These are phyloP conservation scores for Boletus fagicola DNA, from an alignment of 768 basidiomycete species.

Conservation along the genomic window DNA sequence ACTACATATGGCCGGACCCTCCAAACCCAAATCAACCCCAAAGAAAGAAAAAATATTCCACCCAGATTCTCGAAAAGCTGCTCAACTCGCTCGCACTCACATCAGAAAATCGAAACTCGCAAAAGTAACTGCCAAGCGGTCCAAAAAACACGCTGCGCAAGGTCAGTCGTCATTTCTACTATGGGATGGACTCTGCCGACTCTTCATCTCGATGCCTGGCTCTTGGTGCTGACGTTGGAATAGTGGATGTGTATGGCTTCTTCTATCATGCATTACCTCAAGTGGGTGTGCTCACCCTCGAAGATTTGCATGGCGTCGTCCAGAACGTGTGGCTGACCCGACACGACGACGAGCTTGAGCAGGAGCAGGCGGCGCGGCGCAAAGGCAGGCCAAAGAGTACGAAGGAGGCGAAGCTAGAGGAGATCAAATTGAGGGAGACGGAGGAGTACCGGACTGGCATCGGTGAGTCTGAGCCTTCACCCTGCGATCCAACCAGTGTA, in stretches of 20 bases:
- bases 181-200: background rate
- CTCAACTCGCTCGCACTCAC: slow-evolving; percentile 64
- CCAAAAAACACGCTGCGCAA: slow-evolving; percentile 52
- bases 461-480: slow-evolving; percentile 46
- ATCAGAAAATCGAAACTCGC: slow-evolving; percentile 68
- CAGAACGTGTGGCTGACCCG: slow-evolving; percentile 72
- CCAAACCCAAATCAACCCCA: slow-evolving; percentile 21
- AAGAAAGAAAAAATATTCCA: slow-evolving; percentile 83
- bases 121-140: slow-evolving; percentile 52
- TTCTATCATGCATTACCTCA: slow-evolving; percentile 72
- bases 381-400: slow-evolving; percentile 75
- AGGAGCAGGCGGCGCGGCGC: slow-evolving; percentile 57
- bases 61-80: slow-evolving; percentile 81
- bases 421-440: slow-evolving; percentile 60
- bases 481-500: background rate
- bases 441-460: slow-evolving; percentile 80
- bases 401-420: slow-evolving; percentile 67
- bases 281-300: slow-evolving; percentile 53
- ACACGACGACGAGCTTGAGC: slow-evolving; percentile 61
- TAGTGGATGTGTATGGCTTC: slow-evolving; percentile 73
- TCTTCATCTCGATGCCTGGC: background rate
- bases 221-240: background rate
- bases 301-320: slow-evolving; percentile 64
- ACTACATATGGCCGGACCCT: background rate
- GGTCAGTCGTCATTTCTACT: slow-evolving; percentile 35